A percentile compares a stretch with the other conserved stretches of the same genome.
phyloP scores from a whole-genome alignment of 495 filamentous ascomycete genomes.

The Aspergillus diversus region DNA sequence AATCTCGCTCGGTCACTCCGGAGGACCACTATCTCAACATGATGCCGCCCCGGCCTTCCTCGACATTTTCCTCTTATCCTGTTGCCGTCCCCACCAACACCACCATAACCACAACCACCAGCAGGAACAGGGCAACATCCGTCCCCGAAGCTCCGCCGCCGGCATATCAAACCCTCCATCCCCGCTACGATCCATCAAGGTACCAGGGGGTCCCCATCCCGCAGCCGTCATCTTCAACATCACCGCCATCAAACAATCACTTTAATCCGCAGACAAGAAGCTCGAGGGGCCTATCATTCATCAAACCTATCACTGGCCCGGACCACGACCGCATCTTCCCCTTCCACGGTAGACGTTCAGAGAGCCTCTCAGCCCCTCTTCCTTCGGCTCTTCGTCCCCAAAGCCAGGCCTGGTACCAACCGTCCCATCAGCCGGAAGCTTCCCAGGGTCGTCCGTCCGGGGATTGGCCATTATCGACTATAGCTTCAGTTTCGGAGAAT shows the following conservation, averaged over 20 bases:
- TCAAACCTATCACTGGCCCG: background rate
- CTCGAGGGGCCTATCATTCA: background rate
- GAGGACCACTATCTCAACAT: conserved; percentile 15
- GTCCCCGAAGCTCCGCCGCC: conserved; percentile 24
- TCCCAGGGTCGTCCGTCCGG: conserved; percentile 2
- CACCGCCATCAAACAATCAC: conserved; percentile 3
- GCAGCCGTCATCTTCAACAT: background rate
- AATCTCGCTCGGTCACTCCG: conserved; percentile 14
- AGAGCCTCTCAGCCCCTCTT: conserved; percentile 1
- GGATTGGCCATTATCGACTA: background rate
- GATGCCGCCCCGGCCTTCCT: conserved; percentile 14
- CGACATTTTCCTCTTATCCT: conserved; percentile 8
- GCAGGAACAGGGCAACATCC: background rate
- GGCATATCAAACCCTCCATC: conserved; percentile 26
- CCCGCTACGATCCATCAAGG: conserved; percentile 26
- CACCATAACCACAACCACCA: background rate
- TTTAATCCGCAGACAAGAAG: background rate
- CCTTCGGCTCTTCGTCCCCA: background rate
- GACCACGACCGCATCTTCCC: background rate
- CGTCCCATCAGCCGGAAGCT: background rate
- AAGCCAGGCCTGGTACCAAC: background rate
- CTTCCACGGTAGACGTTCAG: background rate
- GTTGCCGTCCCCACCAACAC: background rate
- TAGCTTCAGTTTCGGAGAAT: background rate
- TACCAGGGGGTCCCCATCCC: conserved; percentile 19